Evolutionary conservation across 352 stramenopile species (phyloP).

Genomic region (Plasmopara halstedii): DNA sequence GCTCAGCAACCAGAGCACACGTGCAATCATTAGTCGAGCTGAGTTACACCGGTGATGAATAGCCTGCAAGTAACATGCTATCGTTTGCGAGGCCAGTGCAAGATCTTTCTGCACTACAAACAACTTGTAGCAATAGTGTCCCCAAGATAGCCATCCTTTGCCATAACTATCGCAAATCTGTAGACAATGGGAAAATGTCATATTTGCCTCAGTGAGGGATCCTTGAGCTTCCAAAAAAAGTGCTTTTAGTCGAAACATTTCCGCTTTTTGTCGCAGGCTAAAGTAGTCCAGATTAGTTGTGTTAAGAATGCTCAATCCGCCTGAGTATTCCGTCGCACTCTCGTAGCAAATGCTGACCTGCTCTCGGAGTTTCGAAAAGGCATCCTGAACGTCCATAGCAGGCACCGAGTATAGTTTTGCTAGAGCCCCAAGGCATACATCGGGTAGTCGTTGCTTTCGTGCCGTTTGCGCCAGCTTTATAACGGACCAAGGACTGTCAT

Average conservation of each 20-base stretch:
- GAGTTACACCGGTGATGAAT: slow-evolving; percentile 88
- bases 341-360: slow-evolving; percentile 91
- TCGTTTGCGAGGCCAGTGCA: slow-evolving; percentile 80
- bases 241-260: slow-evolving; percentile 89
- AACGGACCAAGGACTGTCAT: slow-evolving; percentile 90
- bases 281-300: slow-evolving; percentile 93
- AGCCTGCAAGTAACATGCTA: slow-evolving; percentile 91
- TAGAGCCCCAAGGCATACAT: slow-evolving; percentile 81
- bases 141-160: slow-evolving; percentile 94
- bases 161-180: slow-evolving; percentile 90
- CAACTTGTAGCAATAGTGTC: slow-evolving; percentile 86
- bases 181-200: slow-evolving; percentile 87
- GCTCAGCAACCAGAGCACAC: slow-evolving; percentile 87
- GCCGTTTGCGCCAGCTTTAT: slow-evolving; percentile 88
- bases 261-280: slow-evolving; percentile 85
- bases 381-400: slow-evolving; percentile 90
- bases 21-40: slow-evolving; percentile 84
- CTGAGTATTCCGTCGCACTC: slow-evolving; percentile 78
- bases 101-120: slow-evolving; percentile 74
- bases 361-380: slow-evolving; percentile 89
- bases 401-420: slow-evolving; percentile 83
- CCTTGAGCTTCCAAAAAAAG: slow-evolving; percentile 86
- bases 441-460: slow-evolving; percentile 83
- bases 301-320: slow-evolving; percentile 88
- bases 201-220: slow-evolving; percentile 70